Conservation (phyloP, 257 asterid species). For the Solanum sparsipilum region DNA sequence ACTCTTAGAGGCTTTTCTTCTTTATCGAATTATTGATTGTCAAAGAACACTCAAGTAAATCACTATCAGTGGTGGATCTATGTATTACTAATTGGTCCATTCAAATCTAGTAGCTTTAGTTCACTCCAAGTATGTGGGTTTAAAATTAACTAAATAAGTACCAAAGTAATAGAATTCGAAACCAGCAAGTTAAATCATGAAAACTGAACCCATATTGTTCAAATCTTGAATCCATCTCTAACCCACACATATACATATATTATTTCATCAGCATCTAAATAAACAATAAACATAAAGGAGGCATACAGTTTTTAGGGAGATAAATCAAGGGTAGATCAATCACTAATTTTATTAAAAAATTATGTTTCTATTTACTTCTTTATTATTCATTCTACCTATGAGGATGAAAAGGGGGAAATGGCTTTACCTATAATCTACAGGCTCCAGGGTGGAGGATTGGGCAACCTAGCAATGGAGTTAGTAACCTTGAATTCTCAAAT, state of each 20-base stretch:
- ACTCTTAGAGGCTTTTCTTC: background rate
- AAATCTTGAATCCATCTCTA: background rate
- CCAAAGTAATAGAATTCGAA: background rate
- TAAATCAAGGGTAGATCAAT: background rate
- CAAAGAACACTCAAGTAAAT: background rate
- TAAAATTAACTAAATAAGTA: background rate
- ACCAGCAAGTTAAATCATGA: background rate
- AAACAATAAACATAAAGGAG: background rate
- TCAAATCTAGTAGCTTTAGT: background rate
- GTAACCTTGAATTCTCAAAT: background rate
- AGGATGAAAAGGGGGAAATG: background rate
- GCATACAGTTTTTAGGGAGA: background rate
- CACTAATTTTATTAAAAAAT: background rate
- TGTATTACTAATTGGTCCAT: background rate
- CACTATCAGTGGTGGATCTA: background rate
- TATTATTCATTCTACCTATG: background rate
- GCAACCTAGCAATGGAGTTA: background rate
- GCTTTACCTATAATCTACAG: background rate
- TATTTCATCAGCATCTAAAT: background rate
- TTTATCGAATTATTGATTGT: background rate
- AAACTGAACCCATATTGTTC: background rate
- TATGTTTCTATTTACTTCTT: background rate
- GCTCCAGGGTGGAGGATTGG: background rate
- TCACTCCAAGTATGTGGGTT: background rate
- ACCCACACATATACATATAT: background rate